These are phyloP conservation scores for Ceratocystis cubensis DNA, from an alignment of 2,329 filamentous ascomycete genomes.

Conservation along the genomic window DNA sequence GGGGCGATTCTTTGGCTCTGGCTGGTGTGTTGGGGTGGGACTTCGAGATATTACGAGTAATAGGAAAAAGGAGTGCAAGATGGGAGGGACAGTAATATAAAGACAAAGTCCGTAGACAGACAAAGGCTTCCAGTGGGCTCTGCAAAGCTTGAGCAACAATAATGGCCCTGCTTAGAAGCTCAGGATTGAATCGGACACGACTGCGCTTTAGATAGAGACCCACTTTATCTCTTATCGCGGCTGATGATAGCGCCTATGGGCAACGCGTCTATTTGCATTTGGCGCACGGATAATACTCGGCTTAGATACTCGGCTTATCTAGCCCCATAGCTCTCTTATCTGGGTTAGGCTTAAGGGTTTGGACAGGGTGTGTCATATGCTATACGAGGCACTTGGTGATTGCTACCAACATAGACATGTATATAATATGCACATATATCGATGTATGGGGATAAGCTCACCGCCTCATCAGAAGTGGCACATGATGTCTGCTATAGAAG, in stretches of 20 bases:
- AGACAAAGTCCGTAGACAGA: neutral
- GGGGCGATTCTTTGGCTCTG: neutral
- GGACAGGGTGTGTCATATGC: no score
- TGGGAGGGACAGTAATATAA: neutral
- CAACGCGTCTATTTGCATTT: neutral
- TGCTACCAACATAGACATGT: no score
- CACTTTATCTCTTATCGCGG: neutral
- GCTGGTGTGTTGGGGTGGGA: no score
- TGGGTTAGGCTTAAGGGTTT: no score
- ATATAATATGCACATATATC: no score
- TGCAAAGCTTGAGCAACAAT: neutral
- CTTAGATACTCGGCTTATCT: neutral
- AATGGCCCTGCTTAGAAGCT: neutral
- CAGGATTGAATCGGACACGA: conserved; percentile 7
- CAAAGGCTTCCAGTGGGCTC: neutral
- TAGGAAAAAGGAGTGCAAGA: neutral
- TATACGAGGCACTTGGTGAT: no score
- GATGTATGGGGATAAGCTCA: neutral
- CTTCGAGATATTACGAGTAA: neutral
- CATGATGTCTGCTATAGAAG: neutral
- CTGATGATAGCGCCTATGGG: neutral
- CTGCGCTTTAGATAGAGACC: neutral
- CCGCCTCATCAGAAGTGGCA: neutral
- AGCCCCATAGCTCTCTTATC: no score
- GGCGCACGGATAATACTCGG: neutral